Conservation (phyloP, 495 filamentous ascomycete genomes). For the Penicillium mononematosum region DNA sequence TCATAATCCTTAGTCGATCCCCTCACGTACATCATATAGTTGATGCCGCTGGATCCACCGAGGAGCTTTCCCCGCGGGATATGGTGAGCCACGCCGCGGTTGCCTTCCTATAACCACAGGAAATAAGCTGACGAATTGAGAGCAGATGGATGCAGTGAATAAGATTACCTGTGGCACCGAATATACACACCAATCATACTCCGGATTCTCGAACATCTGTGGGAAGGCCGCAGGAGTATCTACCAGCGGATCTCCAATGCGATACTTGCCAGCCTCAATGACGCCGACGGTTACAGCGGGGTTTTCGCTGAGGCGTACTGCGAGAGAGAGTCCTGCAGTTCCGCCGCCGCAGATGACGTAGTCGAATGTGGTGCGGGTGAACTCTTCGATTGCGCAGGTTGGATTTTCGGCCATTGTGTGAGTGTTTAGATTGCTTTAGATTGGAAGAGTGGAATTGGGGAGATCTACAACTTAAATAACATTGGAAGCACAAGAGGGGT, state of each 20-base stretch:
- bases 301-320: conserved; percentile 49
- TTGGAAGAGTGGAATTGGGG: neutral
- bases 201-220: conserved; percentile 46
- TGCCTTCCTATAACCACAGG: conserved; percentile 17
- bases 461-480: neutral
- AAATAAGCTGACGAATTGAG: neutral
- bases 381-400: conserved; percentile 19
- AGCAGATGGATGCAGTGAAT: neutral
- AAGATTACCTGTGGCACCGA: conserved; percentile 52
- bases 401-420: conserved; percentile 6
- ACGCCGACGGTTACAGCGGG: conserved; percentile 46
- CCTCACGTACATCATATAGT: conserved; percentile 39
- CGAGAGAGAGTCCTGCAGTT: conserved; percentile 48
- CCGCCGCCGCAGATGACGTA: conserved; percentile 48
- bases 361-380: conserved; percentile 25
- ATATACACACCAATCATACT: conserved; percentile 58
- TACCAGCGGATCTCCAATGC: conserved; percentile 46
- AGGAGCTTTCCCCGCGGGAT: conserved; percentile 53
- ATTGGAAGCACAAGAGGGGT: neutral
- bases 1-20: conserved; percentile 41
- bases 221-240: conserved; percentile 45
- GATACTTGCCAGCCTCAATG: conserved; percentile 55
- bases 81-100: conserved; percentile 26
- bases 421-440: neutral
- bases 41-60: conserved; percentile 59